These are phyloP conservation scores for Globisporangium orthogonon DNA, from an alignment of 352 stramenopile genomes.

Conservation along the genomic window DNA sequence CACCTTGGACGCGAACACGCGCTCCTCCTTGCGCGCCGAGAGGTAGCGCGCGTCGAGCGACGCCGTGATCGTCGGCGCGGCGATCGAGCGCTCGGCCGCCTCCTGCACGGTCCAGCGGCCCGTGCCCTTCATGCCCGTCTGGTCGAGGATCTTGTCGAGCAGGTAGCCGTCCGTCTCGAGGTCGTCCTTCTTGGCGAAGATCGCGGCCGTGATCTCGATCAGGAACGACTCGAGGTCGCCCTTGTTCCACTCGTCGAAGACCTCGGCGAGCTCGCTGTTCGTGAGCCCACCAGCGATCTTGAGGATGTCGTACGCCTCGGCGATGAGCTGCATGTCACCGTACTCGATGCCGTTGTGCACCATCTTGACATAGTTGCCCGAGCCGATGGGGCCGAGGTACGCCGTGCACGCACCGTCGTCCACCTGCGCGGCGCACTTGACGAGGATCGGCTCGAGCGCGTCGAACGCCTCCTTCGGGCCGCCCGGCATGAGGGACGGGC, in stretches of 20 bases:
- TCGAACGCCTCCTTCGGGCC: constrained; percentile 95
- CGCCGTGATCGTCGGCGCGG: constrained; percentile 96
- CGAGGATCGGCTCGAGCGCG: constrained; percentile 95
- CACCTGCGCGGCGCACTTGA: constrained; percentile 95
- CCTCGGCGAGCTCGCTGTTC: constrained; percentile 88
- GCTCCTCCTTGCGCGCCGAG: constrained; percentile 94
- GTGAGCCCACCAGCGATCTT: constrained; percentile 89
- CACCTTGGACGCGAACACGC: constrained; percentile 90
- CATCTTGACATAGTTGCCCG: constrained; percentile 99
- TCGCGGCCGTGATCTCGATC: constrained; percentile 98
- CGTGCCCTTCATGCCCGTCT: constrained; percentile 99
- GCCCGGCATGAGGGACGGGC: constrained; percentile 98
- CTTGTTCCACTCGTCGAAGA: constrained; percentile 98
- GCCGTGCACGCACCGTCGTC: constrained; percentile 94
- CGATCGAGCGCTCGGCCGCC: constrained; percentile 93
- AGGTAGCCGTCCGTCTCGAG: constrained; percentile 81
- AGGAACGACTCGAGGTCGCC: constrained; percentile 95
- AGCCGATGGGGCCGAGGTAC: constrained; percentile 94
- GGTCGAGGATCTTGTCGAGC: constrained; percentile 97
- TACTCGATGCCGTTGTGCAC: constrained; percentile 99
- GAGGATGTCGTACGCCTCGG: constrained; percentile 97
- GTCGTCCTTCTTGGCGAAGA: constrained; percentile 98
- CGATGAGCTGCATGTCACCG: constrained; percentile 99
- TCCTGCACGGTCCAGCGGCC: constrained; percentile 95
- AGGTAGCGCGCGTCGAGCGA: constrained; percentile 97